These are phyloP conservation scores for Talaromyces thailandensis DNA, from an alignment of 495 filamentous ascomycete genomes.

Conservation along the genomic window DNA sequence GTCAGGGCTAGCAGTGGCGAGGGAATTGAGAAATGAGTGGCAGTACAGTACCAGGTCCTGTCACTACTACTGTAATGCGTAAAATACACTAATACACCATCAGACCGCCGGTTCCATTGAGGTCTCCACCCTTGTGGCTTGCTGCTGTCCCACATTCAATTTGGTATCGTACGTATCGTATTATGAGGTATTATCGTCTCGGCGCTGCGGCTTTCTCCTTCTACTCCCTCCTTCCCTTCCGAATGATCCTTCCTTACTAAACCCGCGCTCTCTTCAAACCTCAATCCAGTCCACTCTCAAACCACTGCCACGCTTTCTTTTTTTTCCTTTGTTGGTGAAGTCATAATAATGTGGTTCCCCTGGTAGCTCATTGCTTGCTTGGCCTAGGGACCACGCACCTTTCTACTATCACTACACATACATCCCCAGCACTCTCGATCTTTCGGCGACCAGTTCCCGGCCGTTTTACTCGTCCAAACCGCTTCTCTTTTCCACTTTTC, in stretches of 20 bases:
- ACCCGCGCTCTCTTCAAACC: neutral
- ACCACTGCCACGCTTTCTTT: neutral
- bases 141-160: neutral
- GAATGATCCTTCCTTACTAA: neutral
- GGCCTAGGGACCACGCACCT: constrained; percentile 1
- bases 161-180: neutral
- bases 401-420: neutral
- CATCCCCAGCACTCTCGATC: neutral
- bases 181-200: neutral
- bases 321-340: neutral
- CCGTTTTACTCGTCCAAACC: neutral
- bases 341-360: constrained; percentile 4
- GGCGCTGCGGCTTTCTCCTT: neutral
- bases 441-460: neutral
- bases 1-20: neutral
- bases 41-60: neutral
- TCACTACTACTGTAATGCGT: too few species aligned
- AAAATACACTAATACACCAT: neutral
- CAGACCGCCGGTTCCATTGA: neutral
- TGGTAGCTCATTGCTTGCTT: neutral
- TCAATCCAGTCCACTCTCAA: neutral
- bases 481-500: constrained; percentile 6
- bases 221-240: neutral
- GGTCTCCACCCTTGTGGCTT: neutral
- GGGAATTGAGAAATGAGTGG: neutral